A percentile compares a stretch with the other conserved stretches of the same genome.
These are phyloP conservation scores for Didymellaceae sp. DNA, from an alignment of 2,329 filamentous ascomycete genomes.

Conservation along the genomic window DNA sequence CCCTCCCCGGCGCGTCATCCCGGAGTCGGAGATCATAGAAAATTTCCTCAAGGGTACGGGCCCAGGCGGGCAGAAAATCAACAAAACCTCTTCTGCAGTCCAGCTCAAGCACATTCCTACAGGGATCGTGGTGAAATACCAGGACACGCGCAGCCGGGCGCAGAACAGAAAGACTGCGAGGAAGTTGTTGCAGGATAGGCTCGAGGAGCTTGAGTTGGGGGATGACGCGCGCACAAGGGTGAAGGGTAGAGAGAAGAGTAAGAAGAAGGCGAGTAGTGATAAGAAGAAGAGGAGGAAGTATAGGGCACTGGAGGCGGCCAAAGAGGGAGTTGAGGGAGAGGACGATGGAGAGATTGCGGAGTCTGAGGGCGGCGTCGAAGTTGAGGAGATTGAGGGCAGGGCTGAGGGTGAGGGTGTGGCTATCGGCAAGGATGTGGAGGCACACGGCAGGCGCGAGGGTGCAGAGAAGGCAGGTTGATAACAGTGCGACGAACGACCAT, in stretches of 20 bases:
- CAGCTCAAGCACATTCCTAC: constrained; percentile 91
- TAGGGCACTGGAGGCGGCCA: constrained; percentile 24
- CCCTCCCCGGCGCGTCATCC: constrained; percentile 76
- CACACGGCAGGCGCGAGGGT: background rate
- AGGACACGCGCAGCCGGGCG: constrained; percentile 83
- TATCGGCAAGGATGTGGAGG: background rate
- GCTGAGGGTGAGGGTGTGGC: constrained; percentile 16
- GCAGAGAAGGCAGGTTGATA: constrained; percentile 7
- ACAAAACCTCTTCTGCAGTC: constrained; percentile 95
- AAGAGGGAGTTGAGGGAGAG: constrained; percentile 55
- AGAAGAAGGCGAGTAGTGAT: constrained; percentile 74
- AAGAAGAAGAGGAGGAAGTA: constrained; percentile 90
- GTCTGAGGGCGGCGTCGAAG: too few relatives aligned
- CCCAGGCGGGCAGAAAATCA: constrained; percentile 96
- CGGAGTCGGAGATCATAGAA: constrained; percentile 81
- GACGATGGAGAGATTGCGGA: constrained; percentile 70
- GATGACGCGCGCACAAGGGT: constrained; percentile 70
- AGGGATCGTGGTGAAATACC: constrained; percentile 91
- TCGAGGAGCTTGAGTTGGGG: constrained; percentile 79
- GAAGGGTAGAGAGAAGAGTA: constrained; percentile 67
- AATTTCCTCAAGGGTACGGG: constrained; percentile 89
- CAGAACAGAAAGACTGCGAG: constrained; percentile 90
- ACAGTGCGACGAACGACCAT: background rate
- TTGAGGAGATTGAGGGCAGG: constrained; percentile 56
- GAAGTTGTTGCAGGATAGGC: constrained; percentile 73